Percentiles rank a stretch among this genome's conserved stretches.
These are phyloP conservation scores for Parmelia sp. DNA, from an alignment of 495 filamentous ascomycete genomes.

Conservation along the genomic window DNA sequence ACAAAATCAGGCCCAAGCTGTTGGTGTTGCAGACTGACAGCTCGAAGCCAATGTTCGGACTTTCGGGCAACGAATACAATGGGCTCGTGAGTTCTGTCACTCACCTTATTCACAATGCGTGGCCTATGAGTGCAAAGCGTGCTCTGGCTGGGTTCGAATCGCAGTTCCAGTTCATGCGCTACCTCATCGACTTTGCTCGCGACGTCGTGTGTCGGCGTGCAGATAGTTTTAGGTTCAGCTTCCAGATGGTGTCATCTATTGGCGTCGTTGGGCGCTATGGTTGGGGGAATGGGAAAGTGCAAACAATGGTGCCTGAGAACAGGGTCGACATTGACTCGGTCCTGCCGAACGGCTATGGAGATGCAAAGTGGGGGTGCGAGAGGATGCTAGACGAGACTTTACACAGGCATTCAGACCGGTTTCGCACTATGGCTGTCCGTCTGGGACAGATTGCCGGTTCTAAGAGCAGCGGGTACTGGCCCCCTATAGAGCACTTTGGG, in stretches of 20 bases:
- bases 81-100: constrained; percentile 40
- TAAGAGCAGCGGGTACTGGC: constrained; percentile 46
- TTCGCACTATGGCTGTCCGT: constrained; percentile 41
- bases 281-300: constrained; percentile 19
- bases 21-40: constrained; percentile 44
- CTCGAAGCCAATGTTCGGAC: constrained; percentile 39
- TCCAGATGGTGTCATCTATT: constrained; percentile 54
- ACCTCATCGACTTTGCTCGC: constrained; percentile 41
- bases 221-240: constrained; percentile 31
- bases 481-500: constrained; percentile 43
- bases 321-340: constrained; percentile 34
- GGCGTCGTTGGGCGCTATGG: constrained; percentile 42
- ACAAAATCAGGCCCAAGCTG: constrained; percentile 34
- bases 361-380: constrained; percentile 46
- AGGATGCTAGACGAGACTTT: constrained; percentile 41
- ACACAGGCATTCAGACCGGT: constrained; percentile 30
- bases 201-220: constrained; percentile 27
- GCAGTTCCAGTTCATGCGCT: constrained; percentile 46
- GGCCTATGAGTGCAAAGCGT: constrained; percentile 48
- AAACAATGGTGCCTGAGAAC: constrained; percentile 33
- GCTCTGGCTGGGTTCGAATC: constrained; percentile 41
- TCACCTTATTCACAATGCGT: constrained; percentile 53
- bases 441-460: constrained; percentile 49
- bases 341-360: constrained; percentile 42
- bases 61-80: constrained; percentile 36